Percentiles rank a stretch among this genome's conserved stretches.
Conservation (phyloP, 2,329 filamentous ascomycete genomes). For the Hawksworthiomyces lignivorus region DNA sequence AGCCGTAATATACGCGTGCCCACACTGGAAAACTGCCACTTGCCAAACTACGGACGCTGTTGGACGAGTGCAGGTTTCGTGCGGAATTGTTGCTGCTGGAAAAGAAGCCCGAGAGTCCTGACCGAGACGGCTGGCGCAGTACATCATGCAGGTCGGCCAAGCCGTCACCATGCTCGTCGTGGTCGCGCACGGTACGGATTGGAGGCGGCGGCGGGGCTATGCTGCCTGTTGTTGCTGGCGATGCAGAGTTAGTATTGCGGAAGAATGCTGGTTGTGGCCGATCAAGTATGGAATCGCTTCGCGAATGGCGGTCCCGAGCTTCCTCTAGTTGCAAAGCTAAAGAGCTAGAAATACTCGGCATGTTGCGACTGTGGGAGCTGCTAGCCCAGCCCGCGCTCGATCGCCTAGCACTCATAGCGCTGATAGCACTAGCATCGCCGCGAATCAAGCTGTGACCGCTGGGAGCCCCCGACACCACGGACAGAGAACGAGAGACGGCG, state of each 20-base stretch:
- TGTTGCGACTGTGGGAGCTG: slow-evolving; percentile 42
- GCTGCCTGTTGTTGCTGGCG: slow-evolving; percentile 18
- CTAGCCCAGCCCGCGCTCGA: slow-evolving; percentile 41
- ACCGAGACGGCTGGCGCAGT: slow-evolving; percentile 45
- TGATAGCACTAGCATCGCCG: slow-evolving; percentile 22
- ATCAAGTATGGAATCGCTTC: slow-evolving; percentile 39
- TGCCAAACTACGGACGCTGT: slow-evolving; percentile 37
- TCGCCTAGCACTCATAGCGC: slow-evolving; percentile 23
- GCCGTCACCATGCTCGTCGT: slow-evolving; percentile 58
- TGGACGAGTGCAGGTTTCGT: slow-evolving; percentile 43
- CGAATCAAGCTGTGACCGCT: slow-evolving; percentile 14
- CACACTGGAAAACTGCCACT: slow-evolving; percentile 42
- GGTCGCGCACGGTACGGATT: slow-evolving; percentile 42
- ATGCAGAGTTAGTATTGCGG: slow-evolving; percentile 15
- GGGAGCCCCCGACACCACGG: slow-evolving; percentile 33
- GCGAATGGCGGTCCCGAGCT: slow-evolving; percentile 20
- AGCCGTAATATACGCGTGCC: slow-evolving; percentile 64
- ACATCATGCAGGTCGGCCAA: slow-evolving; percentile 51
- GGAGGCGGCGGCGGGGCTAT: slow-evolving; percentile 27
- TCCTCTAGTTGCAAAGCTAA: slow-evolving; percentile 37
- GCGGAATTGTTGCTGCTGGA: slow-evolving; percentile 34
- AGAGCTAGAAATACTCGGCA: slow-evolving; percentile 52
- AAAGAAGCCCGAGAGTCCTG: slow-evolving; percentile 44
- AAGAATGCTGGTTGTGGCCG: slow-evolving; percentile 37
- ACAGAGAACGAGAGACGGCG: slow-evolving; percentile 40